These are phyloP conservation scores for Spathaspora arborariae DNA, from an alignment of 805 yeast genomes.

Conservation along the genomic window DNA sequence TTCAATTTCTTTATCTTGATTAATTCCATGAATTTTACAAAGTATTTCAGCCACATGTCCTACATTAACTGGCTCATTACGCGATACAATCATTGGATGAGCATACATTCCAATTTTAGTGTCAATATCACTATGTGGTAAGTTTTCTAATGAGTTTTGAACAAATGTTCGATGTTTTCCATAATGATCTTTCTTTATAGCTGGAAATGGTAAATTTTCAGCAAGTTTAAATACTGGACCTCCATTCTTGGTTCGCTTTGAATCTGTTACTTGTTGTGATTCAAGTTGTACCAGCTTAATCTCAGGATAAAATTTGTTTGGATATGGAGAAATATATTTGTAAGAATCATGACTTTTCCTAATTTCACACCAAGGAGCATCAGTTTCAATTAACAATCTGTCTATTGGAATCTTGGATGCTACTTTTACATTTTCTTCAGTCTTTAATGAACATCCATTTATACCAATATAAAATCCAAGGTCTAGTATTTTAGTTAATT, in stretches of 20 bases:
- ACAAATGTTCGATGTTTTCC: slow-evolving; percentile 24
- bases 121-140: slow-evolving; percentile 8
- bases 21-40: slow-evolving; percentile 27
- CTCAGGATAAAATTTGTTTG: slow-evolving; percentile 53
- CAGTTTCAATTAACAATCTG: slow-evolving; percentile 81
- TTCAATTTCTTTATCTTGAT: slow-evolving; percentile 24
- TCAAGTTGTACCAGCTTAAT: slow-evolving; percentile 1
- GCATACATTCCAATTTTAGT: slow-evolving; percentile 22
- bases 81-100: slow-evolving; percentile 62
- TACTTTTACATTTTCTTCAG: slow-evolving; percentile 67
- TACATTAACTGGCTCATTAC: slow-evolving; percentile 91
- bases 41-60: slow-evolving; percentile 67
- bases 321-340: slow-evolving; percentile 50
- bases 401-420: slow-evolving; percentile 66
- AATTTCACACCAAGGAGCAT: slow-evolving; percentile 98
- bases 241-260: slow-evolving; percentile 11
- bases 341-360: slow-evolving; percentile 77
- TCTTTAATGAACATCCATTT: slow-evolving; percentile 89
- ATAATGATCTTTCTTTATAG: slow-evolving; percentile 63
- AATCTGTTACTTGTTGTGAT: slow-evolving; percentile 6
- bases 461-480: slow-evolving; percentile 72
- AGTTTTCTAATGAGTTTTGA: slow-evolving; percentile 8
- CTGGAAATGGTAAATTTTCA: slow-evolving; percentile 56
- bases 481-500: slow-evolving; percentile 52
- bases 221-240: slow-evolving; percentile 32